Evolutionary conservation across 352 stramenopile species (phyloP), one percentile per base, ranked within the genome.

Genomic region (Phytophthora meadii): DNA sequence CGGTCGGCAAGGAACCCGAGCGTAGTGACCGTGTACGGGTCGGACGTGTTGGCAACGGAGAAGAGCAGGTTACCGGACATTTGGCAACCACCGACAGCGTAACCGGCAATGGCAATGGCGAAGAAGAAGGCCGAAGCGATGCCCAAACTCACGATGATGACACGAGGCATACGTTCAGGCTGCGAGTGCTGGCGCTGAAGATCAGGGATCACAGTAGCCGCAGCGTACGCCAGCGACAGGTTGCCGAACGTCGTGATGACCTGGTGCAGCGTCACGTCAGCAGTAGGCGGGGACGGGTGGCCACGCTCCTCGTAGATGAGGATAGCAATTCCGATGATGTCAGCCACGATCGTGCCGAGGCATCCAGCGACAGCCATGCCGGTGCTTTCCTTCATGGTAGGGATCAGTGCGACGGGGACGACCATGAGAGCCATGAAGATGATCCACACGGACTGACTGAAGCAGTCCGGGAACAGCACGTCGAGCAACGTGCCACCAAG

Each of bases 1-100:
- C 66, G 66, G 49, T 65, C 25, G 12, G 66, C 55, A 1, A 58
- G 44, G 36, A 74, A 74, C 3, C 54, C 54, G 1, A 74, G 49
- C 0, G 54, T 65, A 4, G 66, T 74, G 12, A 14, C 25, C 12
- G 39, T 22, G 54, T 42, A 69, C 48, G 66, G 66, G 44, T 70
- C 44, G 9, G 53, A 39, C 5, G 60, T 62, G 36, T 74, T 74
- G 12, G 34, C 54, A 7, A 74, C 32, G 2, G 61, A 70, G 52
- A 70, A 74, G 27, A 74, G 66, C 25, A 74, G 19, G 42, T 74
- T 74, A 8, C 66, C 66, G 3, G 65, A 70, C 54, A 74, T 65
- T 40, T 74, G 65, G 22, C 66, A 74, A 0, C 66, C 66, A 28
- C 60, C 54, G 0, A 47, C 53, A 41, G 42, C 34, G 44, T 74